Evolutionary conservation across 805 yeast genomes (phyloP), one percentile per base, ranked within the genome.

Genomic region (Candida schatavii): DNA sequence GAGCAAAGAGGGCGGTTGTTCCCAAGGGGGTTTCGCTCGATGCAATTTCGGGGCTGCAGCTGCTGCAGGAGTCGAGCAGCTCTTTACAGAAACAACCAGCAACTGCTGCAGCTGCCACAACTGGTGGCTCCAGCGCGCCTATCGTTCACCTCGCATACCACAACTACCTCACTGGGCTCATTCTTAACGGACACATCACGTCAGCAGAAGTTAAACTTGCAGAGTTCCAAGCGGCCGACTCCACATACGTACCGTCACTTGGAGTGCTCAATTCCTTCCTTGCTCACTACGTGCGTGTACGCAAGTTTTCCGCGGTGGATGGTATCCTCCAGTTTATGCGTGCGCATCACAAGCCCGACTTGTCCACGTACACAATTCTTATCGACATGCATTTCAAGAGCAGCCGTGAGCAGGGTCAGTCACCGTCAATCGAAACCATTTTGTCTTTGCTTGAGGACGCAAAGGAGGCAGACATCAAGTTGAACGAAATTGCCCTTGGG

Each of bases 341-440:
- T 30, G 56, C 56, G 25, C 44, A 63, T 20, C 55, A 62, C 3
- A 57, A 82, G 19, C 83, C 84, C 21, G 86, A 81, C 55, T 68
- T 79, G 35, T 79, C 79, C 14, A 82, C 90, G 2, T 78, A 78
- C 59, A 75, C 89, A 3, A 72, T 76, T 27, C 61, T 82, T 19
- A 68, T 83, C 40, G 81, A 82, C 51, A 59, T 72, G 40, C 66
- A 73, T 47, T 68, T 82, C 62, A 78, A 77, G 54, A 43, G 62
- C 27, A 64, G 70, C 26, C 61, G 61, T 30, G 63, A 62, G n/a
- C 65, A 72, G 27, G 79, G 78, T 7, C 56, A 62, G 44, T 51
- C 61, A 2, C 72, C 79, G 6, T 60, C 68, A 27, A 59, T 75
- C 19, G 66, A 62, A 9, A 55, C 55, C 5, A 56, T 78, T 44